Evolutionary conservation across 768 basidiomycete species (phyloP).

Genomic region (Hemileccinum rubropunctum): DNA sequence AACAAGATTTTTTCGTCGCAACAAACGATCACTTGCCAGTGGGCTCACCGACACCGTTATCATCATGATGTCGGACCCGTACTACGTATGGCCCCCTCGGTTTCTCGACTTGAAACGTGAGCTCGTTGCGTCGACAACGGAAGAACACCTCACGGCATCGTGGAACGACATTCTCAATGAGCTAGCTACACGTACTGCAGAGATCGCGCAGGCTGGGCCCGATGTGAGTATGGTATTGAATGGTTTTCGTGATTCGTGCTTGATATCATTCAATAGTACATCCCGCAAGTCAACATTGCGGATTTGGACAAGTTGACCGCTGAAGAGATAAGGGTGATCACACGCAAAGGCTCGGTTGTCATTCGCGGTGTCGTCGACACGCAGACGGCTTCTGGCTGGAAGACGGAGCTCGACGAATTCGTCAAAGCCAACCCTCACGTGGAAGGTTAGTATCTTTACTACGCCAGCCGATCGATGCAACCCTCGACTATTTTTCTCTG

Average conservation of each 20-base stretch:
- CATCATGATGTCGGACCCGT: constrained; percentile 16
- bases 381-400: constrained; percentile 56
- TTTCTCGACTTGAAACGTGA: constrained; percentile 57
- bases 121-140: constrained; percentile 50
- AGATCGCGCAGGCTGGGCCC: constrained; percentile 46
- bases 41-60: no score
- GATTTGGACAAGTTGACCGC: constrained; percentile 46
- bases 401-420: constrained; percentile 52
- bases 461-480: neutral
- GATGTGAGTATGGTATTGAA: constrained; percentile 37
- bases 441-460: constrained; percentile 38
- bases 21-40: neutral
- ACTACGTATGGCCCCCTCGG: constrained; percentile 34
- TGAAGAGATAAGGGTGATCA: constrained; percentile 49
- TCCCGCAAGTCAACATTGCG: constrained; percentile 62
- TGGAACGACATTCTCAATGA: constrained; percentile 59
- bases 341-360: constrained; percentile 55
- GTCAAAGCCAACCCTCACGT: constrained; percentile 54
- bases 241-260: neutral
- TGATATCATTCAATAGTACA: constrained; percentile 37
- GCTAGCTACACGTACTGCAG: constrained; percentile 44
- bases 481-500: neutral
- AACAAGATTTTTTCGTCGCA: neutral
- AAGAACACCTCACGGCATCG: constrained; percentile 45
- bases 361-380: constrained; percentile 60